Evolutionary conservation across 331 rosid species (phyloP).

Genomic region (Acacia concinna): DNA sequence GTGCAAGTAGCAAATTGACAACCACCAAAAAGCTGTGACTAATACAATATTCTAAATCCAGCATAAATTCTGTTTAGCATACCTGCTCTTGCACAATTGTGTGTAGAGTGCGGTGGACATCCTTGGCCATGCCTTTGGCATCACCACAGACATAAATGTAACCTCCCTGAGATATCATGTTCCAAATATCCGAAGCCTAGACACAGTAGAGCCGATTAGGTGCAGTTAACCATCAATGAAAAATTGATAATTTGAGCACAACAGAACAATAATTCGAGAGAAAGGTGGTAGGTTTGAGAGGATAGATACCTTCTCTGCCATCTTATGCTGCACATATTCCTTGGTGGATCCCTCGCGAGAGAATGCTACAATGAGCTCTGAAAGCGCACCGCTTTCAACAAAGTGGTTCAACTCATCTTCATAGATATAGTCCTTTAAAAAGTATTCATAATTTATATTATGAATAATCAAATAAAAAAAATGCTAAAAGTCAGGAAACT

Average conservation of each 20-base stretch:
- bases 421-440: constrained; percentile 80
- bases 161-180: constrained; percentile 73
- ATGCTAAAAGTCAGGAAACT: constrained; percentile 8
- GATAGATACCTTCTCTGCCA: constrained; percentile 72
- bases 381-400: constrained; percentile 64
- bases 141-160: constrained; percentile 94
- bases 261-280: not conserved
- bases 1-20: constrained; percentile 23
- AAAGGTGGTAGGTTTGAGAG: constrained; percentile 3
- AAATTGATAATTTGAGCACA: not conserved
- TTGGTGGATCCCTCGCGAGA: constrained; percentile 91
- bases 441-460: not conserved
- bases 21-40: constrained; percentile 2
- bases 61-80: not conserved
- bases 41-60: not conserved
- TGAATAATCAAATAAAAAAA: not conserved
- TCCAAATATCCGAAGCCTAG: constrained; percentile 94
- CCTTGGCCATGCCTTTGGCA: constrained; percentile 99
- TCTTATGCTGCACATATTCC: constrained; percentile 93
- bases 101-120: constrained; percentile 91
- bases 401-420: constrained; percentile 84
- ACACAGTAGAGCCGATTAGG: constrained; percentile 25
- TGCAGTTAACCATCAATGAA: not conserved
- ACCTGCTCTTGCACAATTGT: constrained; percentile 87
- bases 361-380: constrained; percentile 87